Percentiles rank a stretch among this genome's conserved stretches.
phyloP scores from a whole-genome alignment of 2,329 filamentous ascomycete genomes.

The Sarocladium brachiariae region DNA sequence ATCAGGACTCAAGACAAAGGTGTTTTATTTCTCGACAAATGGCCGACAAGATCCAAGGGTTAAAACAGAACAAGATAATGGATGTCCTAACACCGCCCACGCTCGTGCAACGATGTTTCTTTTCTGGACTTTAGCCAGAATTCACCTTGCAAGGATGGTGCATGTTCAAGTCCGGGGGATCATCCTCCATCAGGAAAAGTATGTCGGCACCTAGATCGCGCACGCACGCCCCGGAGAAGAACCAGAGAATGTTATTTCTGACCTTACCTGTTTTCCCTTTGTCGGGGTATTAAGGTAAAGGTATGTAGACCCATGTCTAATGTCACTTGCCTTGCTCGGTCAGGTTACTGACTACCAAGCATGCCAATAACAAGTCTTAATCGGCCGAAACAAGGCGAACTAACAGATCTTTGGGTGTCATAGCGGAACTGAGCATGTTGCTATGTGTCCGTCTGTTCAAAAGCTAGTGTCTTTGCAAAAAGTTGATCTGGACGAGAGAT shows the following conservation, averaged over 20 bases:
- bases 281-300: too few species aligned
- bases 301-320: neutral
- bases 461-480: too few species aligned
- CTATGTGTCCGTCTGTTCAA: too few species aligned
- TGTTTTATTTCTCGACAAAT: too few species aligned
- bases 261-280: too few species aligned
- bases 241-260: neutral
- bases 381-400: too few species aligned
- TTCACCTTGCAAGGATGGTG: constrained; percentile 3
- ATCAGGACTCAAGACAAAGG: too few species aligned
- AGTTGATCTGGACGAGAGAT: neutral
- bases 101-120: too few species aligned
- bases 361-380: too few species aligned
- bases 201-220: neutral
- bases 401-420: too few species aligned
- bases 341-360: neutral
- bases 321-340: constrained; percentile 3
- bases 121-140: constrained; percentile 8
- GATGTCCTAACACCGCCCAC: too few species aligned
- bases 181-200: constrained; percentile 6
- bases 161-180: constrained; percentile 7
- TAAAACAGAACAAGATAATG: neutral
- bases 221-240: neutral
- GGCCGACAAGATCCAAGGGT: neutral
- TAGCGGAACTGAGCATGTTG: too few species aligned